Evolutionary conservation across 768 basidiomycete species (phyloP), one percentile per base, ranked within the genome.

Genomic region (Clathrus columnatus): DNA sequence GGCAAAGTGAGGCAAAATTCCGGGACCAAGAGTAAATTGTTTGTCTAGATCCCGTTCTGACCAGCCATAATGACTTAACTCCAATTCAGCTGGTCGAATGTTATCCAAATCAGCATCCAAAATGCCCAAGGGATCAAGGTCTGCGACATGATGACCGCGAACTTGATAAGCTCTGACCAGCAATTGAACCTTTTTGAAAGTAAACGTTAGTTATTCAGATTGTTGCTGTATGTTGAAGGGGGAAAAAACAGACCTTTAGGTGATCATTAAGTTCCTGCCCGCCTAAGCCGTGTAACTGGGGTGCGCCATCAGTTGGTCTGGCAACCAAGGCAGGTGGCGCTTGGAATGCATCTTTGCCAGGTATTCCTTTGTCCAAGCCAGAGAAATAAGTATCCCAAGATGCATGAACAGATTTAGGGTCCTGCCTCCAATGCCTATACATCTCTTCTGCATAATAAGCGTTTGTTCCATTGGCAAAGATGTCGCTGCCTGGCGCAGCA

Each of bases 141-240:
- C 88, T 30, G 95, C 96, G 56, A 93, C 78, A 64, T 97, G 93
- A 65, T 99, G 96, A 16, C 96, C 96, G 57, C 95, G 89, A 17
- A 99, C 96, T 83, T 99, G 96, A 72, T 96, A 99, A 2, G 96
- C 96, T 55, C 96, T 87, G 51, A 97, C 92, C 55, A 99, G 84
- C 26, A 98, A 80, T 87, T 99, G 96, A 17, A 92, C 86, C 95
- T 98, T 65, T 59, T 5, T 54, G 44, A 24, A 49, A 51, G 17
- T 20, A 27, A 30, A 29, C 11, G n/a, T 50, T 43, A 45, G 62
- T 32, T 28, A 44, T 32, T 7, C 17, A 44, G 20, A 8, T 36
- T 23, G 5, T 24, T 14, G n/a, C 14, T 36, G 11, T 2, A 14
- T 32, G 7, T 32, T 50, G 36, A 20, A 18, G 2, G 26, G 16